Conservation (phyloP, 208 protist species). For the Crithidia bombi region DNA sequence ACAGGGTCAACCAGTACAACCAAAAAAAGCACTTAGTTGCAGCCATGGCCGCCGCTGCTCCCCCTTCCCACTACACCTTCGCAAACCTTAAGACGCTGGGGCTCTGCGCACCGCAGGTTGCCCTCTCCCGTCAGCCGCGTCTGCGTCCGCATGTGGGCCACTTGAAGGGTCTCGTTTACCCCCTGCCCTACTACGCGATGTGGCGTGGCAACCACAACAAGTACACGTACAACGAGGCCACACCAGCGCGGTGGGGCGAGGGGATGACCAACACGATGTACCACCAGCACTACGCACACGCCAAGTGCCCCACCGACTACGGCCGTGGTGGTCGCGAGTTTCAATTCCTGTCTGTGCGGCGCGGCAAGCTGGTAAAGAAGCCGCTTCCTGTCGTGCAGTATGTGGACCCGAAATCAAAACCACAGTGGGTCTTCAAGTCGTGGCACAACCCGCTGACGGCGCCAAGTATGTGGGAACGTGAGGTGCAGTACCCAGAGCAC, state of each 20-base stretch:
- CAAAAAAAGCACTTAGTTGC: too few species aligned
- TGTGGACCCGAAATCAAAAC: conserved; percentile 66
- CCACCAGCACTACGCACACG: conserved; percentile 90
- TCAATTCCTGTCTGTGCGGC: conserved; percentile 69
- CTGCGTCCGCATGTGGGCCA: conserved; percentile 73
- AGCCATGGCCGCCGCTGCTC: conserved; percentile 49
- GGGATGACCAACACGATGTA: conserved; percentile 80
- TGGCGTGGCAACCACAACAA: conserved; percentile 90
- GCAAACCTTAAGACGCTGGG: conserved; percentile 68
- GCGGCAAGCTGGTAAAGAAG: conserved; percentile 78
- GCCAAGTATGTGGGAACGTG: conserved; percentile 86
- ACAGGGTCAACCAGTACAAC: too few species aligned
- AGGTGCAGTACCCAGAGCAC: conserved; percentile 92
- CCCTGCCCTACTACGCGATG: conserved; percentile 91
- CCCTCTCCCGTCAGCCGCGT: conserved; percentile 78
- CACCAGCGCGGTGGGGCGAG: conserved; percentile 81
- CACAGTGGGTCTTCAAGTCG: conserved; percentile 91
- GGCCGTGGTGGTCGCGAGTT: conserved; percentile 88
- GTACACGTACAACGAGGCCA: conserved; percentile 86
- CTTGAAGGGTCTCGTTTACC: conserved; percentile 78
- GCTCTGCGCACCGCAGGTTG: conserved; percentile 69
- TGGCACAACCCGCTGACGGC: conserved; percentile 86
- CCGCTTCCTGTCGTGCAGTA: conserved; percentile 88
- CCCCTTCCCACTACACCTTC: conserved; percentile 72
- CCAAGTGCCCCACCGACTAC: conserved; percentile 91